phyloP scores from a whole-genome alignment of 2,329 filamentous ascomycete genomes.

The Ampelomyces quisqualis region DNA sequence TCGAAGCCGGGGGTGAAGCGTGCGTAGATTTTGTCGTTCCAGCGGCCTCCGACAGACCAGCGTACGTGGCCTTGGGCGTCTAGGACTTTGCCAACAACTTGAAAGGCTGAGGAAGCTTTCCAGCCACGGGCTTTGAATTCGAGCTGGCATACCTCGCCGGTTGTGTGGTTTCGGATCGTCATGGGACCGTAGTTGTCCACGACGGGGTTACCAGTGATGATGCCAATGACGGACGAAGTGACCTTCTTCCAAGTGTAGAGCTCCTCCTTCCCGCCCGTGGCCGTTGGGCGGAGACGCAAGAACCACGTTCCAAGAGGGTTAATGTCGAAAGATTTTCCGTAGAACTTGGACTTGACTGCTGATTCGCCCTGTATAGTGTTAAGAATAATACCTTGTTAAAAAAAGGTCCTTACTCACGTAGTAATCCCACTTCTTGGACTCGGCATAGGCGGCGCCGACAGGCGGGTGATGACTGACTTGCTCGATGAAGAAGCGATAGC shows the following conservation, averaged over 20 bases:
- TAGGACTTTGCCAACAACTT: constrained; percentile 81
- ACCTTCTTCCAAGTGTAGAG: constrained; percentile 99
- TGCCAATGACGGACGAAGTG: constrained; percentile 94
- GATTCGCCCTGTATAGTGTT: constrained; percentile 70
- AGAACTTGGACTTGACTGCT: constrained; percentile 93
- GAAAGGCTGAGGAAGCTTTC: constrained; percentile 90
- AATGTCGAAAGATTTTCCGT: constrained; percentile 96
- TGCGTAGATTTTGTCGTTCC: constrained; percentile 97
- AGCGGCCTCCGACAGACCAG: constrained; percentile 88
- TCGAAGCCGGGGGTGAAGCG: constrained; percentile 90
- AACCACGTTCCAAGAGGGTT: constrained; percentile 98
- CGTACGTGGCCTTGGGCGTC: constrained; percentile 76
- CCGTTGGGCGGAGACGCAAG: constrained; percentile 73
- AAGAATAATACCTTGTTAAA: constrained; percentile 11
- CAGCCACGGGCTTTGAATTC: constrained; percentile 96
- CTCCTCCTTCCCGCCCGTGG: constrained; percentile 68
- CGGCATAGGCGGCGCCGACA: constrained; percentile 88
- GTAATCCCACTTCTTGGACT: constrained; percentile 93
- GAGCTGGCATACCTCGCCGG: constrained; percentile 82
- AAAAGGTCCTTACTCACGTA: constrained; percentile 53
- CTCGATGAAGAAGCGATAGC: constrained; percentile 97
- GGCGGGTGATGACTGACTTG: constrained; percentile 98
- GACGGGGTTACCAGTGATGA: constrained; percentile 92
- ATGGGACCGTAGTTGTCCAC: constrained; percentile 98
- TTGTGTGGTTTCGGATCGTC: constrained; percentile 97